Evolutionary conservation across 176 grass and related monocot genomes (phyloP), one percentile per base, ranked within the genome.

Genomic region (Oryza brachyantha): DNA sequence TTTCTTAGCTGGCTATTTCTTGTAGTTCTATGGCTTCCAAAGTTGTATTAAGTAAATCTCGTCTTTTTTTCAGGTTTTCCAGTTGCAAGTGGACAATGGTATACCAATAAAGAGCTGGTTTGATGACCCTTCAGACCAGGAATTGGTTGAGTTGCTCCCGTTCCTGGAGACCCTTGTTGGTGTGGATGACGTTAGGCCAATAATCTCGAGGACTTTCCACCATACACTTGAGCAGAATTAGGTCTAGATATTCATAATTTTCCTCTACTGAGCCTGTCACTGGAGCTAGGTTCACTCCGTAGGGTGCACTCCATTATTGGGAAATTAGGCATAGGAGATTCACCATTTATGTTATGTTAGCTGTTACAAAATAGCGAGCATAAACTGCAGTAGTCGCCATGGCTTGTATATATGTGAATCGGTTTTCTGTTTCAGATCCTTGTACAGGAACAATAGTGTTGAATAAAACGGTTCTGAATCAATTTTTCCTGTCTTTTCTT

Each of bases 51-150:
- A 57, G 52, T 39, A 4, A 73, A 66, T 38, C 32, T 78, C 37
- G 8, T 80, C 24, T 74, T 76, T 14, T 14, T 74, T 83, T 31
- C 86, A 99, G 96, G 96, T 99, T 69, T 99, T 94, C 86, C 89
- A 84, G 66, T 83, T 95, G 83, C 96, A 99, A 81, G 86, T 94
- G 61, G 87, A 99, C 89, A 99, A 99, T 22, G 96, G 96, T 19
- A 99, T 99, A 78, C 92, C 96, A 10, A 99, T 99, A 68, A 95
- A 95, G 71, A 99, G 96, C 61, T 99, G 96, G 96, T 99, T 89
- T 68, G 92, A 95, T 26, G 92, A 99, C 54, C 92, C 84, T 12
- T 75, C 90, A 27, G 96, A 99, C 54, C 62, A 87, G 78, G 96
- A 89, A 89, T 79, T 99, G 39, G 59, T 95, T 24, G 77, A 95